Percentiles rank a stretch among this genome's conserved stretches.
phyloP scores from a whole-genome alignment of 805 yeast genomes.

The Metschnikowia dekortorum region DNA sequence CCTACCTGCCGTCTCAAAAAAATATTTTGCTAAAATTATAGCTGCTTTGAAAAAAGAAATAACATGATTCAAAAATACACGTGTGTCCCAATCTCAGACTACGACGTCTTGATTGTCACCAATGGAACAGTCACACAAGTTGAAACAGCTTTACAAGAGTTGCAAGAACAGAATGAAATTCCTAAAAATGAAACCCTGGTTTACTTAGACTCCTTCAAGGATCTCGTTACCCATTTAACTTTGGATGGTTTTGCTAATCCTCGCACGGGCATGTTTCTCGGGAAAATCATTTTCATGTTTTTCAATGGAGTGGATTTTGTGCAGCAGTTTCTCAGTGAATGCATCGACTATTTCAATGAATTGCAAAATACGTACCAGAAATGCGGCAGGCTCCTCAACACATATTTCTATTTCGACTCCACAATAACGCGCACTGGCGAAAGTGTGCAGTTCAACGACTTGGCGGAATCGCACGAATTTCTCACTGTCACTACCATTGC shows the following conservation, averaged over 20 bases:
- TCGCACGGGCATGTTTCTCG: constrained; percentile 16
- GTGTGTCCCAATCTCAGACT: constrained; percentile 28
- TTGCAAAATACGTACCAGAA: constrained; percentile 5
- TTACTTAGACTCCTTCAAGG: constrained; percentile 23
- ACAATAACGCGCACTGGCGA: constrained; percentile 14
- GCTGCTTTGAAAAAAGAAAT: background rate
- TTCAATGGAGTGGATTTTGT: constrained; percentile 32
- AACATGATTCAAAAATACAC: constrained; percentile 34
- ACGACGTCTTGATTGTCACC: constrained; percentile 32
- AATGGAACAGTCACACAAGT: constrained; percentile 32
- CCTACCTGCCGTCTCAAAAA: background rate
- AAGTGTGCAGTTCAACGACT: background rate
- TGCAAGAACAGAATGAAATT: constrained; percentile 20
- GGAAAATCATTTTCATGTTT: constrained; percentile 35
- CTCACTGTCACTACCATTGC: constrained; percentile 27
- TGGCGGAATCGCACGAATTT: constrained; percentile 18
- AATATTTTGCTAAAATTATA: background rate
- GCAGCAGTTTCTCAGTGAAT: constrained; percentile 27
- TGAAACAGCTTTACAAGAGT: constrained; percentile 21
- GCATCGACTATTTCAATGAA: constrained; percentile 23
- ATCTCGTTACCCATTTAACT: constrained; percentile 17
- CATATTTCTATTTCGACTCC: constrained; percentile 33
- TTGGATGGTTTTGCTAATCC: background rate
- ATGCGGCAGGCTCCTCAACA: constrained; percentile 20
- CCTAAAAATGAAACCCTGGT: constrained; percentile 21